These are phyloP conservation scores for Cordyceps javanica DNA, from an alignment of 2,329 filamentous ascomycete genomes.

Conservation along the genomic window DNA sequence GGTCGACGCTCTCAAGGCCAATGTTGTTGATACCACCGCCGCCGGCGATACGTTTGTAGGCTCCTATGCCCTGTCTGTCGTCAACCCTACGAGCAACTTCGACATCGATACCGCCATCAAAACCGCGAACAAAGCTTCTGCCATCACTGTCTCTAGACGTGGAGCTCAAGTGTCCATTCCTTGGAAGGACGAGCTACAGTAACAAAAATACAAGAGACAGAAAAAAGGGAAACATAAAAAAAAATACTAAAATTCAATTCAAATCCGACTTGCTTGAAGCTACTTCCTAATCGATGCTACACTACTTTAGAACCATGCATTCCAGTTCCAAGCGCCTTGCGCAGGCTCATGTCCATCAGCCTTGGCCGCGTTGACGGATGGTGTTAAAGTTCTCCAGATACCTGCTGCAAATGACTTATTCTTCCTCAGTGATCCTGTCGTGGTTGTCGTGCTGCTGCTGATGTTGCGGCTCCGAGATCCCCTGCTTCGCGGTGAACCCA, in stretches of 20 bases:
- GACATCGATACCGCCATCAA: slow-evolving; percentile 50
- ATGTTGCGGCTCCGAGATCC: neutral
- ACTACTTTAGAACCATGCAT: slow-evolving; percentile 11
- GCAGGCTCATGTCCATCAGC: neutral
- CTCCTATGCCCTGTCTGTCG: slow-evolving; percentile 70
- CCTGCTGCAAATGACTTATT: slow-evolving; percentile 12
- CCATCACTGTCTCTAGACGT: slow-evolving; percentile 35
- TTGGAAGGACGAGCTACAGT: slow-evolving; percentile 36
- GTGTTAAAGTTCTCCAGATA: slow-evolving; percentile 9
- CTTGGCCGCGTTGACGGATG: neutral
- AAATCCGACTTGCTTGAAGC: neutral
- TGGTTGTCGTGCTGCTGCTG: neutral
- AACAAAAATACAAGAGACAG: slow-evolving; percentile 15
- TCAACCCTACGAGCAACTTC: slow-evolving; percentile 39
- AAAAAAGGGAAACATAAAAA: slow-evolving; percentile 5
- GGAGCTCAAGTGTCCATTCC: slow-evolving; percentile 40
- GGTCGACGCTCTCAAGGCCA: slow-evolving; percentile 60
- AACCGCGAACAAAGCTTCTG: slow-evolving; percentile 46
- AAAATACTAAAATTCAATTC: slow-evolving; percentile 12
- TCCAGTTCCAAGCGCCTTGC: slow-evolving; percentile 9
- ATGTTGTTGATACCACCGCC: slow-evolving; percentile 85
- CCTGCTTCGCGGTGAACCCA: neutral
- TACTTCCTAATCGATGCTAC: slow-evolving; percentile 13
- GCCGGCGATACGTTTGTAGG: slow-evolving; percentile 95
- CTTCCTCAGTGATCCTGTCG: slow-evolving; percentile 3